Evolutionary conservation across 129 eudicot species (phyloP).

Genomic region (Heracleum sosnowskyi): DNA sequence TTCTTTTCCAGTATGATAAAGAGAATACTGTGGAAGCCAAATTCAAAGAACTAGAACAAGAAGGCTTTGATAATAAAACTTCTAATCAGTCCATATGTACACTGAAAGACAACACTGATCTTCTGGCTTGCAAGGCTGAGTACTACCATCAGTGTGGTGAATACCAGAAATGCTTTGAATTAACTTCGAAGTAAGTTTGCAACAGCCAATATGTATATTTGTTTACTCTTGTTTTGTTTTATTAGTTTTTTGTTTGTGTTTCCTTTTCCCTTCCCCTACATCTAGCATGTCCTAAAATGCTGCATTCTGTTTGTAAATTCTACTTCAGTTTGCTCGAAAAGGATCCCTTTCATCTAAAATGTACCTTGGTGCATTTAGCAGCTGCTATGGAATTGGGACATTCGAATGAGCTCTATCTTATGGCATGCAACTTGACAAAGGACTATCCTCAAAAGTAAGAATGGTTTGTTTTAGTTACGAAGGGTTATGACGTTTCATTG

Average conservation of each 20-base stretch:
- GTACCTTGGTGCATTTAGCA: slow-evolving; percentile 87
- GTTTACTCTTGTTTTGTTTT: not conserved
- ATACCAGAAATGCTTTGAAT: slow-evolving; percentile 92
- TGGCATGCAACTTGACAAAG: slow-evolving; percentile 93
- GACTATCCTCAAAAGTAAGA: slow-evolving; percentile 96
- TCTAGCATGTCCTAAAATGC: not conserved
- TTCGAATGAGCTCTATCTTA: slow-evolving; percentile 92
- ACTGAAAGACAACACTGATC: slow-evolving; percentile 86
- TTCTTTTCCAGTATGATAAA: slow-evolving; percentile 58
- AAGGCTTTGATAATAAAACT: slow-evolving; percentile 34
- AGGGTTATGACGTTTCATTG: not conserved
- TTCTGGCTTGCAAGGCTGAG: slow-evolving; percentile 95
- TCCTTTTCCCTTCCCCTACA: not conserved
- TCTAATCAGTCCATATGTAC: slow-evolving; percentile 56
- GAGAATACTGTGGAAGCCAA: slow-evolving; percentile 67
- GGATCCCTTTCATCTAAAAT: slow-evolving; percentile 92
- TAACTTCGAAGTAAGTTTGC: slow-evolving; percentile 55
- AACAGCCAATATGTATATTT: not conserved
- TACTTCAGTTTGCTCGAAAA: slow-evolving; percentile 80
- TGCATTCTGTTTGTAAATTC: slow-evolving; percentile 4
- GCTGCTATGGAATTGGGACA: slow-evolving; percentile 99
- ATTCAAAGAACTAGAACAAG: slow-evolving; percentile 76
- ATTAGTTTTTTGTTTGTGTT: not conserved
- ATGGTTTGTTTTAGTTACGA: not conserved
- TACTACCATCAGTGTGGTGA: slow-evolving; percentile 96